These are phyloP conservation scores for Huntiella savannae DNA, from an alignment of 2,329 filamentous ascomycete genomes.

Conservation along the genomic window DNA sequence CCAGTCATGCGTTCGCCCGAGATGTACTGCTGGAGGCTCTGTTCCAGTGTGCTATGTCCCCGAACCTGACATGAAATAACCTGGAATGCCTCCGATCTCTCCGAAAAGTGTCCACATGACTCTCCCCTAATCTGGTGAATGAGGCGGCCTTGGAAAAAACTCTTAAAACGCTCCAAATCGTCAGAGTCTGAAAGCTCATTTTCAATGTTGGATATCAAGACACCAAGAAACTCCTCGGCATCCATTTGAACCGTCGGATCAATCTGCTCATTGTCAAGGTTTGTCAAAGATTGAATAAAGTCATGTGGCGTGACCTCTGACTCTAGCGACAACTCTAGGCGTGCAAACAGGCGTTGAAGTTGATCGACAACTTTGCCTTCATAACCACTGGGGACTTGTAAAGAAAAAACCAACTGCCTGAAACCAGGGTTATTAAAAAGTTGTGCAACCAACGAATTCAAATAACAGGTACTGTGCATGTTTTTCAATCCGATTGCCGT, in stretches of 20 bases:
- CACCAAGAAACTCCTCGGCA: conserved; percentile 92
- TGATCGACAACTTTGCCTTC: conserved; percentile 53
- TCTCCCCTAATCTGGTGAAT: conserved; percentile 92
- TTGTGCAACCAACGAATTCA: conserved; percentile 87
- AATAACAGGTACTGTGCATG: conserved; percentile 87
- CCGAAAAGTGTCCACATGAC: conserved; percentile 85
- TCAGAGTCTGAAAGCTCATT: conserved; percentile 49
- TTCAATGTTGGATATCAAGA: conserved; percentile 84
- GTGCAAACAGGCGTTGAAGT: conserved; percentile 64
- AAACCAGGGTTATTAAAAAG: conserved; percentile 91
- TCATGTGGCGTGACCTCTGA: conserved; percentile 54
- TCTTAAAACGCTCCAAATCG: conserved; percentile 55
- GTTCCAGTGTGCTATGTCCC: conserved; percentile 63
- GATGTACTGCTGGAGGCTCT: conserved; percentile 87
- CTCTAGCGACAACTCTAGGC: conserved; percentile 65
- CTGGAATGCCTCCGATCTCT: conserved; percentile 75
- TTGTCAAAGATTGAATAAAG: conserved; percentile 59
- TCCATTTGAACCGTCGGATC: conserved; percentile 91
- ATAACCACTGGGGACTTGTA: conserved; percentile 34
- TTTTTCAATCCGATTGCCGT: conserved; percentile 55
- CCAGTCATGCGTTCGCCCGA: conserved; percentile 94
- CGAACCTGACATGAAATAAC: conserved; percentile 95
- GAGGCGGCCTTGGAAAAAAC: conserved; percentile 78
- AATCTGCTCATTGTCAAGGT: conserved; percentile 64
- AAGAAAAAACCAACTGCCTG: conserved; percentile 59